A percentile compares a stretch with the other conserved stretches of the same genome.
Evolutionary conservation across 768 basidiomycete species (phyloP).

Genomic region (Mycena vulgaris): DNA sequence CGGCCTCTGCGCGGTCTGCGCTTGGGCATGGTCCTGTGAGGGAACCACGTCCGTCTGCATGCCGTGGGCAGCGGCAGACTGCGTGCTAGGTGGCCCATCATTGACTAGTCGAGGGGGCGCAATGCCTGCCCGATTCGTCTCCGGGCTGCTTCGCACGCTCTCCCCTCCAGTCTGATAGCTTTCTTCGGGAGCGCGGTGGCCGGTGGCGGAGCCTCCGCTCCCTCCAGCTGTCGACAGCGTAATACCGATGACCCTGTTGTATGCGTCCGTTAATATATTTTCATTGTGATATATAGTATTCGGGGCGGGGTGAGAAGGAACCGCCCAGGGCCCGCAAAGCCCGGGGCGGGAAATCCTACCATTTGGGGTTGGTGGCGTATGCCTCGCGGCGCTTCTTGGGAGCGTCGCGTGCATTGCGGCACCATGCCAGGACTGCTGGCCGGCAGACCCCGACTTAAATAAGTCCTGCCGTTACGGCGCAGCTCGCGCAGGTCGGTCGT

Average conservation of each 20-base stretch:
- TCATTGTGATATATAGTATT: not conserved
- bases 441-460: constrained; percentile 28
- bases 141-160: too few species aligned
- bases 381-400: not conserved
- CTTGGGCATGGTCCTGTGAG: not conserved
- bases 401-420: not conserved
- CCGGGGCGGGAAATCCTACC: constrained; percentile 3
- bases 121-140: too few species aligned
- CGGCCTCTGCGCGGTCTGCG: not conserved
- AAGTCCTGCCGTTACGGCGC: constrained; percentile 28
- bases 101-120: constrained; percentile 1
- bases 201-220: constrained; percentile 27
- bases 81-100: not conserved
- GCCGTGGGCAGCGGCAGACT: not conserved
- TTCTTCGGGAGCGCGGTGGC: constrained; percentile 3
- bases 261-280: not conserved
- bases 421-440: constrained; percentile 34
- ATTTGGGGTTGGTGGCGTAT: constrained; percentile 5
- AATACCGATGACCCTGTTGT: not conserved
- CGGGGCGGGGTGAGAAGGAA: not conserved
- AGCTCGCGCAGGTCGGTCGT: not conserved
- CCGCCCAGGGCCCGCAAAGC: not conserved
- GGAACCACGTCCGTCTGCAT: not conserved
- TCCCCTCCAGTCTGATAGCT: not conserved
- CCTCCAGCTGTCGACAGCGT: constrained; percentile 11